A percentile compares a stretch with the other conserved stretches of the same genome.
phyloP scores from a whole-genome alignment of 345 rosid genomes.

The Lumnitzera littorea region DNA sequence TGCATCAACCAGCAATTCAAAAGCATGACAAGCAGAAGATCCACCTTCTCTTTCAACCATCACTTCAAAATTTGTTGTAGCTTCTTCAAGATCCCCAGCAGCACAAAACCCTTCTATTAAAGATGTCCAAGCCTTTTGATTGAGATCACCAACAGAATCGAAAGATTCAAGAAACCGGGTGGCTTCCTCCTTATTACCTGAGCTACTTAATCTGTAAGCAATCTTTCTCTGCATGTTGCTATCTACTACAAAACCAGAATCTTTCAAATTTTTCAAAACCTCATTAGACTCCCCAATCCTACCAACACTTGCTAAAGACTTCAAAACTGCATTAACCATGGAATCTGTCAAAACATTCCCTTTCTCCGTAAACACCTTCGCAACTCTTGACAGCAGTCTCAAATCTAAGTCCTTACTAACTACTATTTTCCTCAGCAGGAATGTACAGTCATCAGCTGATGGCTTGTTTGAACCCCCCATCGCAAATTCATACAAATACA shows the following conservation, averaged over 20 bases:
- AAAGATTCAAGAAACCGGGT: conserved; percentile 38
- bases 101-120: conserved; percentile 68
- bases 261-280: conserved; percentile 62
- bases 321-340: conserved; percentile 52
- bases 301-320: conserved; percentile 58
- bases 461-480: conserved; percentile 61
- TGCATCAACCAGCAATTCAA: conserved; percentile 54
- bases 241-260: conserved; percentile 39
- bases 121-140: conserved; percentile 51
- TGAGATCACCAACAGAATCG: conserved; percentile 45
- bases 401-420: conserved; percentile 52
- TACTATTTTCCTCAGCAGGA: conserved; percentile 61
- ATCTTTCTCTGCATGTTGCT: conserved; percentile 46
- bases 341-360: conserved; percentile 57
- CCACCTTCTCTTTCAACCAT: conserved; percentile 48
- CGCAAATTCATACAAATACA: conserved; percentile 65
- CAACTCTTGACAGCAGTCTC: conserved; percentile 60
- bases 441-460: conserved; percentile 31
- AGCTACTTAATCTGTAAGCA: conserved; percentile 44
- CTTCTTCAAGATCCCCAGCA: conserved; percentile 60
- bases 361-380: conserved; percentile 35
- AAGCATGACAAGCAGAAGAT: conserved; percentile 35
- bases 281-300: conserved; percentile 45
- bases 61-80: conserved; percentile 42
- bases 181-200: conserved; percentile 46